phyloP scores from a whole-genome alignment of 495 filamentous ascomycete genomes.

The Aspergillus wentii region DNA sequence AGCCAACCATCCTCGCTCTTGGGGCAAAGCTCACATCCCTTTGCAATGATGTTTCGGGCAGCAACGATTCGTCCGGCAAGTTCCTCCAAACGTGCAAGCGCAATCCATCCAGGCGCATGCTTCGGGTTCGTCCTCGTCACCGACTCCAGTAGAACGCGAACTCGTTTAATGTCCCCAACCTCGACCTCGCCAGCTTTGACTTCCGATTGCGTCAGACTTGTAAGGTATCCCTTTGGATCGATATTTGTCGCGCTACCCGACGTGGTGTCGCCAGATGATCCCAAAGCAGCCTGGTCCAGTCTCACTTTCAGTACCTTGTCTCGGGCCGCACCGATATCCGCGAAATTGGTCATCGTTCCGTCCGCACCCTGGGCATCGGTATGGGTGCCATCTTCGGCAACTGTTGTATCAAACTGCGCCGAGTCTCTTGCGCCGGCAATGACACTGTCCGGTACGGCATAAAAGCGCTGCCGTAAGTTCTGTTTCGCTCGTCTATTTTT shows the following conservation, averaged over 20 bases:
- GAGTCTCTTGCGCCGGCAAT: constrained; percentile 79
- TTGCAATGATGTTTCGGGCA: constrained; percentile 76
- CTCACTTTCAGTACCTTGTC: constrained; percentile 89
- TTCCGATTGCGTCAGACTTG: constrained; percentile 76
- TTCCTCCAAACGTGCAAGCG: constrained; percentile 87
- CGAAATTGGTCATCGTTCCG: constrained; percentile 94
- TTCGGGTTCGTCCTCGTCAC: constrained; percentile 95
- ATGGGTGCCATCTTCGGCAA: constrained; percentile 68
- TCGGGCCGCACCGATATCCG: constrained; percentile 92
- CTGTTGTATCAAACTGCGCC: constrained; percentile 75
- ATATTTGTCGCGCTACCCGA: constrained; percentile 85
- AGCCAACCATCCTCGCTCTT: constrained; percentile 95
- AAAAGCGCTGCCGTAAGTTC: constrained; percentile 79
- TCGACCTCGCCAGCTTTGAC: constrained; percentile 72
- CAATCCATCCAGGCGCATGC: constrained; percentile 95
- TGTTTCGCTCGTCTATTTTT: constrained; percentile 83
- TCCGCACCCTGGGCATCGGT: constrained; percentile 53
- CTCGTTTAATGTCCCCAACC: constrained; percentile 92
- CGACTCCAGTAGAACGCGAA: constrained; percentile 86
- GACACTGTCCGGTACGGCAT: constrained; percentile 96
- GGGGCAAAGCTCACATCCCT: constrained; percentile 84
- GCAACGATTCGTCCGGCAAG: constrained; percentile 84
- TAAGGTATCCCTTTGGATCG: constrained; percentile 93
- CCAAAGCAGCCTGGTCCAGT: constrained; percentile 81
- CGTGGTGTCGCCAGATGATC: constrained; percentile 61